Percentiles rank a stretch among this genome's conserved stretches.
Evolutionary conservation across 1,139 yeast species (phyloP).

Genomic region (Candida freyschussii): DNA sequence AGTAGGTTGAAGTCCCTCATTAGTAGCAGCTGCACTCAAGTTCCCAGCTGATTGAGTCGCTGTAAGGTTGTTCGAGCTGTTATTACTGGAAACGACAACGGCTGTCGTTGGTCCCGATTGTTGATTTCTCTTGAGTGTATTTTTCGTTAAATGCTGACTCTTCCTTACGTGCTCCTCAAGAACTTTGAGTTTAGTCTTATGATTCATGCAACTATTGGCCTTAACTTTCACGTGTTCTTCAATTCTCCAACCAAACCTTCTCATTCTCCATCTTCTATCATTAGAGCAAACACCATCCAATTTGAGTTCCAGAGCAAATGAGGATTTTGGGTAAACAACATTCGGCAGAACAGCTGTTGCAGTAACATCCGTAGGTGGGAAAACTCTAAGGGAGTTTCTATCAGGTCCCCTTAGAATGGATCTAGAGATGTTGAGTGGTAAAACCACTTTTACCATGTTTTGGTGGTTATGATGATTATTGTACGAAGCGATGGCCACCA

Average conservation of each 20-base stretch:
- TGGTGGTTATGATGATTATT: conserved; percentile 27
- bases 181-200: conserved; percentile 42
- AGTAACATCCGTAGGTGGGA: conserved; percentile 91
- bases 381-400: conserved; percentile 79
- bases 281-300: conserved; percentile 69
- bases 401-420: conserved; percentile 81
- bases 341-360: conserved; percentile 86
- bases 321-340: conserved; percentile 82
- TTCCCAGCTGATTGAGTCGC: conserved; percentile 6
- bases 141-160: conserved; percentile 27
- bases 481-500: conserved; percentile 58
- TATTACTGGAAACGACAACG: conserved; percentile 22
- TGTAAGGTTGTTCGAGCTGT: conserved; percentile 8
- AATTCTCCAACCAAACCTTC: conserved; percentile 84
- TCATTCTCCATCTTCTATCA: conserved; percentile 84
- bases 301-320: conserved; percentile 76
- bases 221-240: conserved; percentile 72
- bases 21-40: conserved; percentile 7
- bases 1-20: conserved; percentile 5
- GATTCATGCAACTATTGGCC: conserved; percentile 53
- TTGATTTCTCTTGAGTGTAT: conserved; percentile 32
- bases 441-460: conserved; percentile 25
- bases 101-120: conserved; percentile 36
- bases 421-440: conserved; percentile 73
- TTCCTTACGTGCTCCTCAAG: conserved; percentile 41